Evolutionary conservation across 345 rosid species (phyloP).

Genomic region (Toxicodendron radicans): DNA sequence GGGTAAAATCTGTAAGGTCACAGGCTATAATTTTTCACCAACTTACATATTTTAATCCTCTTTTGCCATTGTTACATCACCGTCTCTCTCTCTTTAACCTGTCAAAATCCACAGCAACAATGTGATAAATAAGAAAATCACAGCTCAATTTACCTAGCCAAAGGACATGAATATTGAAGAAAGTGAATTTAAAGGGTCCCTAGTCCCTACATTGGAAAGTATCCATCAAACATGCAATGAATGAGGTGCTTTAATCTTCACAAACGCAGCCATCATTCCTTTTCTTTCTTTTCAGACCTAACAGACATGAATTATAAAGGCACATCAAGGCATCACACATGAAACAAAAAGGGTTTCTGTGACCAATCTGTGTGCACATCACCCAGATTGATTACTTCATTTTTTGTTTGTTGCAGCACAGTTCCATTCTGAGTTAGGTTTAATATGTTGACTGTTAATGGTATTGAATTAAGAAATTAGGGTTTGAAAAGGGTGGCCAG

Average conservation of each 20-base stretch:
- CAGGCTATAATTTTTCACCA: not conserved
- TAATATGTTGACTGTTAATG: not conserved
- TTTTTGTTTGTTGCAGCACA: not conserved
- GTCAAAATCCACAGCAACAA: not conserved
- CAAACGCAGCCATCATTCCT: not conserved
- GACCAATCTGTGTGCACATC: not conserved
- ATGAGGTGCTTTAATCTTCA: conserved; percentile 13
- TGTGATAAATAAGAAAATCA: not conserved
- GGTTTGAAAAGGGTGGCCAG: not conserved
- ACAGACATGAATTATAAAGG: not conserved
- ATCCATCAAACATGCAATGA: conserved; percentile 21
- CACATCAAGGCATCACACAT: not conserved
- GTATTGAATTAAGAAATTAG: no score
- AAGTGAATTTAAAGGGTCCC: conserved; percentile 11
- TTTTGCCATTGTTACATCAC: not conserved
- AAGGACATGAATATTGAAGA: not conserved
- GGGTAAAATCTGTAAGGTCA: not conserved
- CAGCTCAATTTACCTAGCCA: not conserved
- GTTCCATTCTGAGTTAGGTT: not conserved
- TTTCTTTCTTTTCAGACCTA: conserved; percentile 4
- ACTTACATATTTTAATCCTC: not conserved
- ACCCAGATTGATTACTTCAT: not conserved
- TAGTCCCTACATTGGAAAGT: conserved; percentile 19
- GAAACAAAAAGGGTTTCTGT: not conserved
- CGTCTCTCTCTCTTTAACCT: not conserved